A percentile compares a stretch with the other conserved stretches of the same genome.
Evolutionary conservation across 2,329 filamentous ascomycete species (phyloP).

Genomic region (Nothopassalora personata): DNA sequence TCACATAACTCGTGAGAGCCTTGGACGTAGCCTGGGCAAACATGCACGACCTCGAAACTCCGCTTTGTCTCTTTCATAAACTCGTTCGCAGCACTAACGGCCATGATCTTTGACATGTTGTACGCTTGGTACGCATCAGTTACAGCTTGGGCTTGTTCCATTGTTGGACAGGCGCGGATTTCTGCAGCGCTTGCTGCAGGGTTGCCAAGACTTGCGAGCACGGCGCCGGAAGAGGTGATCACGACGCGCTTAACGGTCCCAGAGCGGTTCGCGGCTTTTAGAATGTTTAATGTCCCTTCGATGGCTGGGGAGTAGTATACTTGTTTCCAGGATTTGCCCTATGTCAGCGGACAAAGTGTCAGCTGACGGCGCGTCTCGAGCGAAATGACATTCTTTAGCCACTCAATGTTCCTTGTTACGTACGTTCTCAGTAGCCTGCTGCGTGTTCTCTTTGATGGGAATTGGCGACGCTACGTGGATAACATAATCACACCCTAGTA

Average conservation of each 20-base stretch:
- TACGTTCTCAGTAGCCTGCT: not conserved
- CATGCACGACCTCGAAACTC: not conserved
- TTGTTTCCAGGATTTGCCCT: slow-evolving; percentile 1
- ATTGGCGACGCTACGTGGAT: slow-evolving; percentile 29
- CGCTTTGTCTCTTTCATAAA: not conserved
- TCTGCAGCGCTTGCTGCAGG: not conserved
- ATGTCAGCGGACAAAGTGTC: not conserved
- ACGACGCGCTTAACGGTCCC: not conserved
- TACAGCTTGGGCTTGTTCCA: not conserved
- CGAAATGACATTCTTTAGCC: too few relatives aligned
- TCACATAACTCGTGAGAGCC: not conserved
- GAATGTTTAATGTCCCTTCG: not conserved
- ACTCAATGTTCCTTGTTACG: too few relatives aligned
- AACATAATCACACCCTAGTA: slow-evolving; percentile 29
- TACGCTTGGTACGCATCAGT: not conserved
- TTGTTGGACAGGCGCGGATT: not conserved
- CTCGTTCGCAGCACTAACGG: not conserved
- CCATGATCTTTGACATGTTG: not conserved
- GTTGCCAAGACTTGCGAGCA: not conserved
- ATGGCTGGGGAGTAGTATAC: not conserved
- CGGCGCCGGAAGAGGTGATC: not conserved
- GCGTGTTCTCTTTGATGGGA: not conserved
- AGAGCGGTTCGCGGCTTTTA: not conserved
- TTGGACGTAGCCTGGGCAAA: not conserved
- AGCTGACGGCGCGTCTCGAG: too few relatives aligned